These are phyloP conservation scores for Lactifluus echinatus DNA, from an alignment of 768 basidiomycete species.

Conservation along the genomic window DNA sequence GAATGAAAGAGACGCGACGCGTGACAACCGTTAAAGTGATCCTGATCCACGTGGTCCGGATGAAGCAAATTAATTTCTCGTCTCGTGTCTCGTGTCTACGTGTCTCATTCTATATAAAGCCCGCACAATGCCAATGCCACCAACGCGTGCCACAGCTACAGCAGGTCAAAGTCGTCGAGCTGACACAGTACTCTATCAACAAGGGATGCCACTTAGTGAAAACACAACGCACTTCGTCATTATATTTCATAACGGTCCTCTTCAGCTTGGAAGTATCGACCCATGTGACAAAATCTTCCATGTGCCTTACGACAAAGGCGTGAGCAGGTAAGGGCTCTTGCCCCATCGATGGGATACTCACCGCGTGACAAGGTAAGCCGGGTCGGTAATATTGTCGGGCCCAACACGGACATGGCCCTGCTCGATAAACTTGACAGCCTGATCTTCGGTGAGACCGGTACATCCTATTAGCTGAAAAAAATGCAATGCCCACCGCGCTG, in stretches of 20 bases:
- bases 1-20: background rate
- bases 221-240: conserved; percentile 66
- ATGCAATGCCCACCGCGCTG: conserved; percentile 51
- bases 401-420: conserved; percentile 98
- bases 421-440: conserved; percentile 97
- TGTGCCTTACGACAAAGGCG: conserved; percentile 47
- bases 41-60: background rate
- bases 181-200: conserved; percentile 31
- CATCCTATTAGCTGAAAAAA: conserved; percentile 1
- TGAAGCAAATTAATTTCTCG: background rate
- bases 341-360: conserved; percentile 25
- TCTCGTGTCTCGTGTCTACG: background rate
- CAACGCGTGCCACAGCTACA: conserved; percentile 32
- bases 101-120: background rate
- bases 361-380: conserved; percentile 92
- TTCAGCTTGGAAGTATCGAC: conserved; percentile 96
- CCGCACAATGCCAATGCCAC: too few relatives aligned
- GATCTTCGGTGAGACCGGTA: conserved; percentile 9
- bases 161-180: conserved; percentile 91
- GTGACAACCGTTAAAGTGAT: background rate
- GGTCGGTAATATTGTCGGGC: conserved; percentile 92
- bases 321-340: conserved; percentile 1
- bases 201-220: background rate
- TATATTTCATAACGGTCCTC: conserved; percentile 91
- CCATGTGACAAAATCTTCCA: conserved; percentile 99